These are phyloP conservation scores for Cochlearia excelsa DNA, from an alignment of 345 rosid genomes.

Conservation along the genomic window DNA sequence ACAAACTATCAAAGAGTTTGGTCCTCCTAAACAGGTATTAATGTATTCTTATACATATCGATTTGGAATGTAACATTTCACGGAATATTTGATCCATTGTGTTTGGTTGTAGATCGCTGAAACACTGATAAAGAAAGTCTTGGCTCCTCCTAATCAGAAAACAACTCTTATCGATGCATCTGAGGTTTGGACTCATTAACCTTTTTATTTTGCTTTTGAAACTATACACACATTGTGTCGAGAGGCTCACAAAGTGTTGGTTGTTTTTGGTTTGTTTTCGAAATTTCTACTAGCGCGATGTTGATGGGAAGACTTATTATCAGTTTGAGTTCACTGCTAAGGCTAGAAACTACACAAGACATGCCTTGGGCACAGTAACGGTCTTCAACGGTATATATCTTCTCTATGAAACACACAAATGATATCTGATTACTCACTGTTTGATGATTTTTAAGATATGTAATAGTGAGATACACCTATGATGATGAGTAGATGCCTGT, in stretches of 20 bases:
- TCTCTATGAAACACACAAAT: constrained; percentile 15
- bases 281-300: constrained; percentile 55
- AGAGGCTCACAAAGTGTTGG: constrained; percentile 1
- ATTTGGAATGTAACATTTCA: not conserved
- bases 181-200: constrained; percentile 49
- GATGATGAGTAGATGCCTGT: not conserved
- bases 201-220: not conserved
- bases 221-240: not conserved
- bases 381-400: constrained; percentile 62
- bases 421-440: not conserved
- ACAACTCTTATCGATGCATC: constrained; percentile 62
- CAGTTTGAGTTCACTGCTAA: constrained; percentile 75
- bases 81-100: not conserved
- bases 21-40: constrained; percentile 77
- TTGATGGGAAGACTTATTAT: constrained; percentile 74
- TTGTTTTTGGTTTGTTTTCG: constrained; percentile 25
- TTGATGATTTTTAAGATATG: not conserved
- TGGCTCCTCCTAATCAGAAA: constrained; percentile 84
- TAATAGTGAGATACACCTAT: not conserved
- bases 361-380: constrained; percentile 68
- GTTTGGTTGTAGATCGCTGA: constrained; percentile 67
- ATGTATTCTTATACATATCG: not conserved
- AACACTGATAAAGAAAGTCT: constrained; percentile 66
- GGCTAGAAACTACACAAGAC: constrained; percentile 88
- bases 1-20: constrained; percentile 74